Evolutionary conservation across 306 rosid genomes (phyloP), one percentile per base, ranked within the genome.

Genomic region (Cercis canadensis): DNA sequence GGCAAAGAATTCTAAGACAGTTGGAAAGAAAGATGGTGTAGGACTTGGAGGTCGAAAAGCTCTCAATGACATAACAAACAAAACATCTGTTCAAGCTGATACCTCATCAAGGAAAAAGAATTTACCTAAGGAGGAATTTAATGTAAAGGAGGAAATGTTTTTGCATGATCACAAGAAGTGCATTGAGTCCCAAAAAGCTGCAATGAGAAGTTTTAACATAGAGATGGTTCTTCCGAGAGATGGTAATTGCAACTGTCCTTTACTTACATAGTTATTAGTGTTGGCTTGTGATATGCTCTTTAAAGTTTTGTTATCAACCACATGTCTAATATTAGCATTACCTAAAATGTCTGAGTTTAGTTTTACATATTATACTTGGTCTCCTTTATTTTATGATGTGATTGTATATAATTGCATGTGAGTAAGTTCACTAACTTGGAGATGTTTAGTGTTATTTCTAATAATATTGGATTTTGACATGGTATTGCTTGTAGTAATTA

Each of bases 121-220:
- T 55, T 29, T 71, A 40, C 62, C 78, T 18, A 78, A 86, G 68
- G 81, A 81, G 69, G 84, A 86, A 19, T 5, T 81, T 57, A 76
- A 83, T 60, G 76, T 83, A 45, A 82, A 75, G 55, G 86, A 76
- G 62, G 90, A 86, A 81, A 72, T 54, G 86, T 76, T 78, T 80
- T 75, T 73, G 79, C 90, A 83, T 36, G 88, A 86, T 32, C 90
- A 86, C 75, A 76, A 59, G 19, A 83, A 81, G 65, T 86, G 88
- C 80, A 57, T 86, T 15, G 75, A 76, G 39, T 77, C 70, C 33
- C 85, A 76, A 24, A 32, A 56, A 14, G 62, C 53, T 15, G 71
- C 78, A 46, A 62, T 61, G 78, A 16, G 16, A 45, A 15, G 34
- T 57, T 81, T 79, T 56, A 52, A 81, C 71, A 62, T 78, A 8